Conservation (phyloP, 176 grass and related monocot genomes). For the Pontederia paniculata region DNA sequence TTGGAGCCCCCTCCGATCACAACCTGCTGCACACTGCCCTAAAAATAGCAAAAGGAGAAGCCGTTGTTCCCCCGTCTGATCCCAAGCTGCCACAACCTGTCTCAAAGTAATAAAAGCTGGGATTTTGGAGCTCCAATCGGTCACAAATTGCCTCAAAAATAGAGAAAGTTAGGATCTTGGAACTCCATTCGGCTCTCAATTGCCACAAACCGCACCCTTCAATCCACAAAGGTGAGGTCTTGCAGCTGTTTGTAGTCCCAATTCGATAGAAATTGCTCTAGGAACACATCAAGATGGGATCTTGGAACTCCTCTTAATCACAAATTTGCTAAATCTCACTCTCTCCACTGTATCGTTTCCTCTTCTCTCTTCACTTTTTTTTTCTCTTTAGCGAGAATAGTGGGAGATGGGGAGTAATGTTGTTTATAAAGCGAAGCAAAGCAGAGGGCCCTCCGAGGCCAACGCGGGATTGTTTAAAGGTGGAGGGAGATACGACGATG, state of each 20-base stretch:
- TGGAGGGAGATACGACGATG: not conserved
- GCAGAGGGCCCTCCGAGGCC: conserved; percentile 19
- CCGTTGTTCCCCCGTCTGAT: not conserved
- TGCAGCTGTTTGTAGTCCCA: too few relatives aligned
- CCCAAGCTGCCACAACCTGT: not conserved
- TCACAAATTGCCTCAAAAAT: not conserved
- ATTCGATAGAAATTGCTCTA: too few relatives aligned
- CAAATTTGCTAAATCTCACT: not conserved
- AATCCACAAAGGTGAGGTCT: too few relatives aligned
- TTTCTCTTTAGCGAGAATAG: conserved; percentile 11
- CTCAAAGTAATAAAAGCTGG: conserved; percentile 5
- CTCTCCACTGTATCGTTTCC: not conserved
- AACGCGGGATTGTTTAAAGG: conserved; percentile 12
- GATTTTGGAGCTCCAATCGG: conserved; percentile 2
- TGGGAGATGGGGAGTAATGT: conserved; percentile 4
- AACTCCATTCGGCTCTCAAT: not conserved
- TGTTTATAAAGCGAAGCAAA: not conserved
- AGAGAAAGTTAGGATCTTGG: not conserved
- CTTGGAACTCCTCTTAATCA: not conserved
- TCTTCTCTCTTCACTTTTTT: not conserved
- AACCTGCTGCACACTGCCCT: too few relatives aligned
- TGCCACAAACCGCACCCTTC: too few relatives aligned
- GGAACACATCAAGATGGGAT: too few relatives aligned
- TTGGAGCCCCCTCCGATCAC: too few relatives aligned
- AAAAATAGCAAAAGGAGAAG: not conserved